Base-by-base conservation (phyloP, 2,329 filamentous ascomycete genomes). In the Trematosphaeria pertusa region DNA sequence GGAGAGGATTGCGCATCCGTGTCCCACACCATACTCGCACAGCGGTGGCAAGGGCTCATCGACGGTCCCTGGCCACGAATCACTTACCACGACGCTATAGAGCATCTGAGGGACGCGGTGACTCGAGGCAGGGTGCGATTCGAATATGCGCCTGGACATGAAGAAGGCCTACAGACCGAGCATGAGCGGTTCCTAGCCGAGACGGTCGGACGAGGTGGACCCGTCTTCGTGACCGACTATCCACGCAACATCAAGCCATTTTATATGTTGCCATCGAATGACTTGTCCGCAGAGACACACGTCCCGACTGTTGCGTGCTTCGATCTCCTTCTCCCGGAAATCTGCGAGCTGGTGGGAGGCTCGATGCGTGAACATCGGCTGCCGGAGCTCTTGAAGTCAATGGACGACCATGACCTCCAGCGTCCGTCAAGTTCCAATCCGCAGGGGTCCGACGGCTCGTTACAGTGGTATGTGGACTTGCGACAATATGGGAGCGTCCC, bases 181-280 rank as follows among this genome's bases (percentile, higher is more conserved):
- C 94, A 99, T 74, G 94, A 99, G 74, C 90, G 86, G 67, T 96
- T 86, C 69, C 81, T 99, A 43, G 91, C 94, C 37, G 79, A 83
- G 42, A 76, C 76, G 19, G 65, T 93, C 34, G 86, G 86, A 56
- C 75, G 81, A 37, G 79, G 80, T 14, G 73, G 75, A 1, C 94
- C 94, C 6, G 80, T 97, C 34, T 97, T 97, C 68, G 86, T 99
- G 55, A 97, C 92, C 11, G 81, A 97, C 70, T 99, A 97, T 67
- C 94, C 94, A n/a, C 84, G 84, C 56, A 78, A 80, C 37, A 85
- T 94, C 69, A 99, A 99, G 74, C 90, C 93, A 9, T 99, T 97
- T 74, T 99, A 92, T 72, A 92, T 91, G 88, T 72, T 83, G 2
- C 83, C 84, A 12, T 70, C 68, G 22, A 52, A 39, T 42, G 48